Base-by-base conservation (phyloP, 192 early-diverging fungal genomes). In the Coemansia sp. region DNA sequence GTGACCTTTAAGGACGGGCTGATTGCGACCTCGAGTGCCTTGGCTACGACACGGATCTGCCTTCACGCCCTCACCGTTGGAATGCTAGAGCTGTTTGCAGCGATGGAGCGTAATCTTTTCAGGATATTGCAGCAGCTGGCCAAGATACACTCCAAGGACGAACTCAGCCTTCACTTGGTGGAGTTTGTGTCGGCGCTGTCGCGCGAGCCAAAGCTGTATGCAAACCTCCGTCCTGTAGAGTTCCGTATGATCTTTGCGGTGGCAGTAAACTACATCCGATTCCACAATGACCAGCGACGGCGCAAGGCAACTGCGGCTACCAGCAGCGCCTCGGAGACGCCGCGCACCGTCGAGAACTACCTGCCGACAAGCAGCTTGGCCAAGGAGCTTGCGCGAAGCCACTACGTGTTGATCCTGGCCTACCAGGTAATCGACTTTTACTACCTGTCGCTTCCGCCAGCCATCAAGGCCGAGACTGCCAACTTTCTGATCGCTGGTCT, bases 181-280 rank as follows among this genome's bases (percentile, higher is more conserved):
- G 93, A 96, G 75, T 97, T 96, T 78, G 79, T 97, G 22, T 91
- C 90, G n/a, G 85, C 88, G 0, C 74, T 99, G 6, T 93, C 93
- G 9, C 85, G 90, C 15, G 68, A 91, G 15, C 92, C 89, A 17
- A 74, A 76, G 21, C 70, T 99, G 3, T 89, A 89, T 64, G 82
- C 86, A 7, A 94, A 93, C 68, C 88, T 96, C 40, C 89, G 84
- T 0, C 86, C 86, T 18, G 67, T 75, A 15, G 91, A 95, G 56
- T 93, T 91, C 62, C 91, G 89, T 64, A 80, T 85, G 29, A 85
- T 99, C 15, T 97, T 98, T 85, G 90, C 87, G 2, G 93, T 98
- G 60, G 93, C 95, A 0, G 72, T 95, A 27, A 88, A 91, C 52
- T 95, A 96, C 70, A 92, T 98, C 17, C 72, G 68, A 46, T 72